Evolutionary conservation across 768 basidiomycete species (phyloP), one percentile per base, ranked within the genome.

Genomic region (Saitozyma podzolica): DNA sequence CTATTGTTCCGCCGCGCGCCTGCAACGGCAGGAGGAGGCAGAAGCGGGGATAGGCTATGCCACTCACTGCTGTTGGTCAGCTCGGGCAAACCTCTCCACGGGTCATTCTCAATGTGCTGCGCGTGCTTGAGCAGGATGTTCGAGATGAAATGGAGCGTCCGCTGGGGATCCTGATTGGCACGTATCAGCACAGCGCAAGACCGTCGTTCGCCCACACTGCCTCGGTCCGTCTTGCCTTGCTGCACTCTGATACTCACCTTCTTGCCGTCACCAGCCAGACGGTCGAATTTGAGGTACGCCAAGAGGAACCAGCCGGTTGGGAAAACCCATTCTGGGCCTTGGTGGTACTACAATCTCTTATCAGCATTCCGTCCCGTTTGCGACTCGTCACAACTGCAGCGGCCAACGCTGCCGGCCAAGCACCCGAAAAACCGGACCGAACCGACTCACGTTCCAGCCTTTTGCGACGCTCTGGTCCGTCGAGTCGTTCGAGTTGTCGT

Each of bases 271-370:
- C 90, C 91, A 14, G 83, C 85, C 11, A 81, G 80, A 11, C 83
- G 85, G 76, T 96, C 92, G 77, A 98, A 98, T 76, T 91, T 80
- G 50, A 97, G 84, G 80, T 92, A 96, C 0, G 96, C 92, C 54
- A 92, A 87, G 65, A 98, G 80, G 84, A 96, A 97, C 82, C 92
- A 98, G 4, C 96, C 96, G 50, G 92, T 81, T 10, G 92, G 92
- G 92, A 92, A 95, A 9, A 88, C 89, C 92, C 92, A 96, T 75
- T 93, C 91, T 5, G 92, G 92, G 16, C 91, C 92, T 87, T 93
- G 79, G 61, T 80, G 79, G 63, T 77, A 79, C 74, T 75, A 51
- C 13, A 29, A 5, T 29, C 20, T 5, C 17, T 2, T 3, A 43
- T 57, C 55, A 58, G 45, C 54, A 52, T 20, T 40, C n/a, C 19